These are phyloP conservation scores for Hanseniaspora lindneri DNA, from an alignment of 805 yeast genomes.

Conservation along the genomic window DNA sequence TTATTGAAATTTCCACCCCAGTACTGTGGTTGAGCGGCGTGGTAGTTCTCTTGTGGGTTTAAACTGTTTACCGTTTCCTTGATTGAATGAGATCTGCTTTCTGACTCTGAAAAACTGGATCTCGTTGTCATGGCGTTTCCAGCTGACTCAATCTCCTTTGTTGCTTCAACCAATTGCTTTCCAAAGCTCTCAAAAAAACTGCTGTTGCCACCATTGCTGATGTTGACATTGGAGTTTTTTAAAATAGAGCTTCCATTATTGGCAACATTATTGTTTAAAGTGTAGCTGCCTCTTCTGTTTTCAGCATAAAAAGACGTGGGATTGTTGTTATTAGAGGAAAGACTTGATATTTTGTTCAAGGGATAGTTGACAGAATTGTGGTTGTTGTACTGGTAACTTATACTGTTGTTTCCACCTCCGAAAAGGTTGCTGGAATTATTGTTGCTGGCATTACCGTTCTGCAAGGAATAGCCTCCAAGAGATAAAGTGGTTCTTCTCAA, in stretches of 20 bases:
- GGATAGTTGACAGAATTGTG: conserved; percentile 14
- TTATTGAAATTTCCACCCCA: not conserved
- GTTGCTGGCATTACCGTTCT: conserved; percentile 10
- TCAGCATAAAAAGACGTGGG: not conserved
- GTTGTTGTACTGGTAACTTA: conserved; percentile 6
- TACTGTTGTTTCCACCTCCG: not conserved
- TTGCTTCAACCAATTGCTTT: conserved; percentile 28
- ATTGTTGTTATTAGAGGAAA: conserved; percentile 6
- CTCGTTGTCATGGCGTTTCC: not conserved
- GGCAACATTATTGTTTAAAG: not conserved
- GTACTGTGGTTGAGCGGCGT: not conserved
- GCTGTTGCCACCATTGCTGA: conserved; percentile 17
- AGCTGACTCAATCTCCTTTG: conserved; percentile 24
- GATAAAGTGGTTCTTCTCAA: conserved; percentile 25
- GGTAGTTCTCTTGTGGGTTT: conserved; percentile 4
- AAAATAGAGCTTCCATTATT: conserved; percentile 1
- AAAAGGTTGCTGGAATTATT: not conserved
- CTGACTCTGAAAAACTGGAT: conserved; percentile 10
- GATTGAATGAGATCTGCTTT: conserved; percentile 15
- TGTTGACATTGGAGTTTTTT: not conserved
- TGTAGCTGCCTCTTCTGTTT: conserved; percentile 15
- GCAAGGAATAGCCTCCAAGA: conserved; percentile 21
- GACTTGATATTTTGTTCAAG: not conserved
- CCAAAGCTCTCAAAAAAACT: conserved; percentile 30
- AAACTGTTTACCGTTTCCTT: conserved; percentile 5